Evolutionary conservation across 75 land plant species (phyloP), one percentile per base, ranked within the genome.

Genomic region (Chamaecyparis obtusa): DNA sequence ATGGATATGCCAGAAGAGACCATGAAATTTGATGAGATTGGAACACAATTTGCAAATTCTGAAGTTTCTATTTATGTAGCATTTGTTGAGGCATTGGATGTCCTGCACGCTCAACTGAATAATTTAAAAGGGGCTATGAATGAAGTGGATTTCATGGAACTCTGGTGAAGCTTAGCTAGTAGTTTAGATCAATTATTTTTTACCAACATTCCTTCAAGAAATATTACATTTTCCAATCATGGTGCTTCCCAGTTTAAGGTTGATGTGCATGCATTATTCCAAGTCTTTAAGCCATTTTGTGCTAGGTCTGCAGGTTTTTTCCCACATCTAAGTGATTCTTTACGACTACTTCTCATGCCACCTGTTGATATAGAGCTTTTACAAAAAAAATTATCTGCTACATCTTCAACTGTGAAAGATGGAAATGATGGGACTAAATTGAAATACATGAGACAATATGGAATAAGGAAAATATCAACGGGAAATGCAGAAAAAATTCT

Each of bases 251-350:
- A 94, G 87, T 90, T 98, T 55, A 86, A 85, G 41, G 86, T 83
- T 81, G 96, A 95, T 88, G 32, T 95, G 82, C 83, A 91, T 46
- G 92, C 94, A 16, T 83, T 97, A 37, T 94, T 95, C 88, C 92
- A 93, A 19, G 86, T 95, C 41, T 98, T 98, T 85, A 56, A 92
- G 78, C 91, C 96, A 64, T 98, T 93, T 90, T 98, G 99, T 92
- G 88, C 93, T 90, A 92, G 99, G 48, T 99, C 99, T 24, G 92
- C 95, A 88, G 95, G 96, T 55, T 97, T 98, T 88, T 98, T 98
- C 86, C 94, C 93, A 21, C 87, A 86, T 80, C 43, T 90, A 27
- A 89, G 88, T 84, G 97, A 97, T 87, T 92, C 95, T 14, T 76
- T 94, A 85, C 89, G 83, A 71, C 56, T 97, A 67, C 88, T 97